These are phyloP conservation scores for Trypanosoma mega DNA, from an alignment of 208 protist genomes.

Conservation along the genomic window DNA sequence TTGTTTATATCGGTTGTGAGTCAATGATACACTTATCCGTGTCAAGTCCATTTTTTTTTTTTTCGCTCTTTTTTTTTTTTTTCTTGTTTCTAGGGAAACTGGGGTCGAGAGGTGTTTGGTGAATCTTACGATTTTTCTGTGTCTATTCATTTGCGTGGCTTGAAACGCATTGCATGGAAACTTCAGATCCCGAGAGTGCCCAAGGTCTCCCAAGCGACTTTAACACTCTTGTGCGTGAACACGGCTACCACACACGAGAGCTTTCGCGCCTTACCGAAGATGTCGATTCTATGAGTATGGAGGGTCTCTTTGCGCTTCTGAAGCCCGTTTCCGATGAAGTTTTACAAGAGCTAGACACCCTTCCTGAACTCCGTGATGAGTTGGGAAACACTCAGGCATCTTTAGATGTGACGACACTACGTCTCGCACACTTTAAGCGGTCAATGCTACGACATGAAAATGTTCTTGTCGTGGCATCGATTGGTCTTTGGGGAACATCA, in stretches of 20 bases:
- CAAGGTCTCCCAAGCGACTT: background rate
- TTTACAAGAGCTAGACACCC: slow-evolving; percentile 18
- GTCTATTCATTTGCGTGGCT: background rate
- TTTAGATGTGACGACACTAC: too few relatives aligned
- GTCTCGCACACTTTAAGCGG: too few relatives aligned
- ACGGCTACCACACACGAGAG: slow-evolving; percentile 48
- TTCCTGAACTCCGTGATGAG: too few relatives aligned
- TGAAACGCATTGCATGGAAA: slow-evolving; percentile 6
- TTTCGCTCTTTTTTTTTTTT: slow-evolving; percentile 5
- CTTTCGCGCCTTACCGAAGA: slow-evolving; percentile 43
- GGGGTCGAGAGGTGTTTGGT: background rate
- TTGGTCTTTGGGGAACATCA: slow-evolving; percentile 55
- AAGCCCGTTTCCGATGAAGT: slow-evolving; percentile 25
- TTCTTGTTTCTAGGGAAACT: slow-evolving; percentile 3
- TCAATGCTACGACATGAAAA: slow-evolving; percentile 53
- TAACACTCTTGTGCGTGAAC: slow-evolving; percentile 42
- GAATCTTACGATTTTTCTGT: slow-evolving; percentile 11
- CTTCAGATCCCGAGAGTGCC: background rate
- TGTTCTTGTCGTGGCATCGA: slow-evolving; percentile 49
- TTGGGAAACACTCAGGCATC: too few relatives aligned
- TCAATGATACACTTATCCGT: too few relatives aligned
- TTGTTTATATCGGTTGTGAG: too few relatives aligned
- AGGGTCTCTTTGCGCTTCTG: slow-evolving; percentile 23
- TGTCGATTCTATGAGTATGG: slow-evolving; percentile 29
- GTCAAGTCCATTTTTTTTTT: too few relatives aligned